Evolutionary conservation across 345 rosid genomes (phyloP).

Genomic region (Hirschfeldia incana): DNA sequence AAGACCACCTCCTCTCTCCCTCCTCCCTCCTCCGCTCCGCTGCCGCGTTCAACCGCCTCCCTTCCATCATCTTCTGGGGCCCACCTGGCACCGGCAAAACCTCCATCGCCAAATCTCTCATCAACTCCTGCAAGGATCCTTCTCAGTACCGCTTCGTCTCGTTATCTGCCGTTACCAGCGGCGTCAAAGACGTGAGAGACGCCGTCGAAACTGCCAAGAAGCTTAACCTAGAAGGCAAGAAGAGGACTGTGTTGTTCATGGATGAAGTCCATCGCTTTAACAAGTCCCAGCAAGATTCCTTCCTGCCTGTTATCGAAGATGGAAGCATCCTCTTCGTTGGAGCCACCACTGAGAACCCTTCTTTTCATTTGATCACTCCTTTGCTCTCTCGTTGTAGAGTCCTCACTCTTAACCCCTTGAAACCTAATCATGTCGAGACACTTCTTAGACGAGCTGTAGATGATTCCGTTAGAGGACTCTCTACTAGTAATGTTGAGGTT

Average conservation of each 20-base stretch:
- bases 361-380: slow-evolving; percentile 79
- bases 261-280: slow-evolving; percentile 87
- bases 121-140: slow-evolving; percentile 45
- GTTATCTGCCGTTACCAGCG: slow-evolving; percentile 68
- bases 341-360: slow-evolving; percentile 89
- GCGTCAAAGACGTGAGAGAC: slow-evolving; percentile 84
- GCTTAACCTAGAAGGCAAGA: slow-evolving; percentile 42
- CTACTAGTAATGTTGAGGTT: slow-evolving; percentile 39
- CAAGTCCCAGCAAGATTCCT: slow-evolving; percentile 82
- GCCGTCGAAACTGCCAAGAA: slow-evolving; percentile 67
- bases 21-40: slow-evolving; percentile 63
- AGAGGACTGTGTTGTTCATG: slow-evolving; percentile 68
- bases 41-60: slow-evolving; percentile 54
- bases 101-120: slow-evolving; percentile 68
- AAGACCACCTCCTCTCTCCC: slow-evolving; percentile 64
- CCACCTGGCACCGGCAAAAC: slow-evolving; percentile 95
- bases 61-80: slow-evolving; percentile 81
- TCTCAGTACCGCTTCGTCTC: slow-evolving; percentile 56
- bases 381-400: slow-evolving; percentile 74
- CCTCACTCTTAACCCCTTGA: slow-evolving; percentile 61
- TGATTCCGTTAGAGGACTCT: slow-evolving; percentile 52
- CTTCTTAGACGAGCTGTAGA: slow-evolving; percentile 58
- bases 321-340: slow-evolving; percentile 80
- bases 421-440: slow-evolving; percentile 51
- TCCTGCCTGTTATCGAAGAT: slow-evolving; percentile 85